phyloP scores from a whole-genome alignment of 495 filamentous ascomycete species.

The Usnea hakonensis region DNA sequence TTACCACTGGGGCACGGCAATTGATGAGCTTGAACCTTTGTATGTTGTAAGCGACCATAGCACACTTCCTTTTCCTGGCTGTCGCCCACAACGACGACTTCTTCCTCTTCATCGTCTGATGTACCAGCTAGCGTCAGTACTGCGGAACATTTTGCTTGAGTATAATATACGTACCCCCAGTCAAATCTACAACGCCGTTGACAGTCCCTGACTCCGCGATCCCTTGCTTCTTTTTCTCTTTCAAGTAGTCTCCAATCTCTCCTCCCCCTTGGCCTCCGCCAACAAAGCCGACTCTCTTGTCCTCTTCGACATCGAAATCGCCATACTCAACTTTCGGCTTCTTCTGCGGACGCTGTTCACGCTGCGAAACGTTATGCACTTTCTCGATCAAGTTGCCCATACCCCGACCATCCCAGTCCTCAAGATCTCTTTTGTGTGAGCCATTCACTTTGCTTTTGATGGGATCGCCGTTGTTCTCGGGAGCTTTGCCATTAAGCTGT shows the following conservation, averaged over 20 bases:
- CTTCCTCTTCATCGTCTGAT: conserved; percentile 44
- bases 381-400: conserved; percentile 50
- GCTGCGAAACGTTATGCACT: conserved; percentile 62
- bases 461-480: neutral
- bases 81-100: conserved; percentile 40
- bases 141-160: conserved; percentile 1
- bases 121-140: neutral
- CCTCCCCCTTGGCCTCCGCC: conserved; percentile 46
- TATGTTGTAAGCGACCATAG: conserved; percentile 69
- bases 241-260: conserved; percentile 56
- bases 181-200: conserved; percentile 55
- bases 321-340: conserved; percentile 45
- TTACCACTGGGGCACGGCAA: conserved; percentile 60
- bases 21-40: conserved; percentile 56
- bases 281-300: conserved; percentile 35
- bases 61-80: conserved; percentile 61
- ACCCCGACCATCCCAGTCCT: conserved; percentile 21
- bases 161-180: conserved; percentile 37
- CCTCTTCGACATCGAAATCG: conserved; percentile 33
- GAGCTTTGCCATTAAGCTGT: neutral
- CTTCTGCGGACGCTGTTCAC: conserved; percentile 55
- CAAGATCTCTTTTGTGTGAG: conserved; percentile 20
- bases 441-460: conserved; percentile 1
- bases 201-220: conserved; percentile 30
- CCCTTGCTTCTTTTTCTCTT: conserved; percentile 43